phyloP scores from a whole-genome alignment of 495 filamentous ascomycete species.

The Aspergillus wentii region DNA sequence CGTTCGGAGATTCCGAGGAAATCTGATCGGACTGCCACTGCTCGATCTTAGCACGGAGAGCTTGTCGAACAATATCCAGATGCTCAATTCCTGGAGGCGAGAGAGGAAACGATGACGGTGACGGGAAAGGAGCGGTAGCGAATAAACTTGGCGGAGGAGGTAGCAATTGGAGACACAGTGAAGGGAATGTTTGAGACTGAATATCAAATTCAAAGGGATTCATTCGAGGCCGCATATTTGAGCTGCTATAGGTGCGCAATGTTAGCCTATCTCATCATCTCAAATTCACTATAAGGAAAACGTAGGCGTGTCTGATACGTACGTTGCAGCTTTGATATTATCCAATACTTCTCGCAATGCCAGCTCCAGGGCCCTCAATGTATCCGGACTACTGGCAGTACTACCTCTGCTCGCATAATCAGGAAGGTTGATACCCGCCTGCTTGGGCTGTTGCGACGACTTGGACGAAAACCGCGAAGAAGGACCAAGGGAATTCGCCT shows the following conservation, averaged over 20 bases:
- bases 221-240: slow-evolving; percentile 32
- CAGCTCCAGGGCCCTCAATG: slow-evolving; percentile 72
- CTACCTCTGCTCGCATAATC: slow-evolving; percentile 54
- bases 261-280: too few species aligned
- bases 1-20: slow-evolving; percentile 19
- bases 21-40: slow-evolving; percentile 51
- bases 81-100: slow-evolving; percentile 65
- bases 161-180: slow-evolving; percentile 73
- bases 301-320: too few species aligned
- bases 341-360: slow-evolving; percentile 76
- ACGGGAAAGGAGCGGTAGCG: slow-evolving; percentile 63
- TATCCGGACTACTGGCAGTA: slow-evolving; percentile 62
- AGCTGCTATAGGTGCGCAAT: too few species aligned
- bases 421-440: slow-evolving; percentile 46
- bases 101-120: slow-evolving; percentile 68
- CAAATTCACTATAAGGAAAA: too few species aligned
- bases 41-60: slow-evolving; percentile 59
- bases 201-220: slow-evolving; percentile 81
- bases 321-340: slow-evolving; percentile 79
- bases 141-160: slow-evolving; percentile 73
- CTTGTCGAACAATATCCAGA: slow-evolving; percentile 60
- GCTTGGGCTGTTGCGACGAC: slow-evolving; percentile 40
- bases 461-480: too few species aligned
- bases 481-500: slow-evolving; percentile 34
- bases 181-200: slow-evolving; percentile 73